Evolutionary conservation across 2,329 filamentous ascomycete genomes (phyloP).

Genomic region (Monosporascus sp.): DNA sequence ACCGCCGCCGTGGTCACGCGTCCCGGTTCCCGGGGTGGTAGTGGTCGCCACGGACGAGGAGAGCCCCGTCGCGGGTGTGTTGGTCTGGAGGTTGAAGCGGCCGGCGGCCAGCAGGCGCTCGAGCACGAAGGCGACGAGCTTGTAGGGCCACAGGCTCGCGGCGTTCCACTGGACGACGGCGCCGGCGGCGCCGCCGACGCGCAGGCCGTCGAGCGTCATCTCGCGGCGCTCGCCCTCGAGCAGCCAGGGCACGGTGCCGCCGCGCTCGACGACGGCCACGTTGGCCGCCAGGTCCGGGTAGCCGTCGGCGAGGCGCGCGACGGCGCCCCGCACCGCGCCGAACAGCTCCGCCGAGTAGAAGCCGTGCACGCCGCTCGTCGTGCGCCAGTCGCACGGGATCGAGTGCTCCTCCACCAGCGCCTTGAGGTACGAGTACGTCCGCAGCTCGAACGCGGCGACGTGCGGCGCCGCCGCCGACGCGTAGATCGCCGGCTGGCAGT

Average conservation of each 20-base stretch:
- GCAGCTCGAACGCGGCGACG: constrained; percentile 66
- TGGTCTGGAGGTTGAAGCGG: constrained; percentile 69
- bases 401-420: constrained; percentile 49
- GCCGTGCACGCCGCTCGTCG: constrained; percentile 57
- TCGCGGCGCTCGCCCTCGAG: constrained; percentile 20
- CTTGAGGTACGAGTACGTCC: constrained; percentile 58
- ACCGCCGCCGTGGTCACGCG: constrained; percentile 5
- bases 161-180: constrained; percentile 61
- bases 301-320: constrained; percentile 42
- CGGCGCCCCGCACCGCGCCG: constrained; percentile 41
- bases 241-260: constrained; percentile 11
- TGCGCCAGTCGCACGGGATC: constrained; percentile 66
- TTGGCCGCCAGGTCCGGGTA: constrained; percentile 54
- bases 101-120: constrained; percentile 46
- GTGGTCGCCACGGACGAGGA: constrained; percentile 19
- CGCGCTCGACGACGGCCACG: constrained; percentile 16
- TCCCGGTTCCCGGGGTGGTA: background rate
- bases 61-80: constrained; percentile 56
- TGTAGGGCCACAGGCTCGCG: constrained; percentile 76
- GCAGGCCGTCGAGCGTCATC: constrained; percentile 43
- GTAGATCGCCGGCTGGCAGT: constrained; percentile 71
- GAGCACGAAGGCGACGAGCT: constrained; percentile 69
- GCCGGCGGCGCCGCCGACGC: constrained; percentile 53
- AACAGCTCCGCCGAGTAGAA: constrained; percentile 55
- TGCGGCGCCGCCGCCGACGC: constrained; percentile 47